Base-by-base conservation (phyloP, 768 basidiomycete species). In the Hydnum rufescens region DNA sequence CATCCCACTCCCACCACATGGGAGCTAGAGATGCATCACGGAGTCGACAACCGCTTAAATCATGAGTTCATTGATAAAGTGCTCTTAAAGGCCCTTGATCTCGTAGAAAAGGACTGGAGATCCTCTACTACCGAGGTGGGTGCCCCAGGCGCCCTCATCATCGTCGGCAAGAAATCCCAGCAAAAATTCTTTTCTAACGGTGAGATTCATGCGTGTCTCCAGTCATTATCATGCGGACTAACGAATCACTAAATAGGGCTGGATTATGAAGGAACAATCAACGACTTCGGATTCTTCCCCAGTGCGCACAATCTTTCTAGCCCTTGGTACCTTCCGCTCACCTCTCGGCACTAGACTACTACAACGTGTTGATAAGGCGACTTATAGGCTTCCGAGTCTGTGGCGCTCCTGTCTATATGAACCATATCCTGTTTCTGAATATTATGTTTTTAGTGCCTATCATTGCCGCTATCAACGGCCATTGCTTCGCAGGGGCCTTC, bases 11-110 rank as follows among this genome's bases (percentile, higher is more conserved):
- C 54, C 16, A 31, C 25, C 2, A 57, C 81, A 34, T 89, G 84
- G 85, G 68, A 83, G 49, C 74, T 88, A 54, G 85, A 89, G 61
- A 64, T 89, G 51, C 83, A 83, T 59, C 82, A 85, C 61, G 82
- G 80, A 13, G 68, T 69, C 34, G 86, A 89, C 63, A 82, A 71
- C 57, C 75, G 84, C 22, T 63, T 89, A 44, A 80, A 78, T 0
- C 64, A 69, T 25, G 63, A 63, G 4, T 64, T 89, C 51, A 66
- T 86, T 51, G 64, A 70, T 18, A n/a, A n/a, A n/a, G 82, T 71
- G 0, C 56, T 88, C 26, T 72, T 73, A 57, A 82, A 83, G 43
- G 81, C 82, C 3, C 66, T 89, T 32, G 77, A 86, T 60, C 62
- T 67, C 2, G 78, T 86, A 1, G 85, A 89, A 64, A 67, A 68